Conservation (phyloP, 352 stramenopile genomes). For the Phytophthora colocasiae region DNA sequence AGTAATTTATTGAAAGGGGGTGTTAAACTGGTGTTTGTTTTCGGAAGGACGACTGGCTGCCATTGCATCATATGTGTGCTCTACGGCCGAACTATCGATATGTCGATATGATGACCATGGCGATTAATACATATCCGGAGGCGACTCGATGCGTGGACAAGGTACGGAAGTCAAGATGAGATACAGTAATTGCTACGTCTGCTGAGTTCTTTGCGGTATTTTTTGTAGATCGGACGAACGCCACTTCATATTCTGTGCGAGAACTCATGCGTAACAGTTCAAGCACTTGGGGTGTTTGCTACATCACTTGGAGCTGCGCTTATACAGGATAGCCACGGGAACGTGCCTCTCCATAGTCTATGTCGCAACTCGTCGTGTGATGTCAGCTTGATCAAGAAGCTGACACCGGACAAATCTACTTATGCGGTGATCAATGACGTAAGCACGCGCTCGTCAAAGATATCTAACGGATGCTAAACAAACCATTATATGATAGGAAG, state of each 20-base stretch:
- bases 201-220: background rate
- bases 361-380: conserved; percentile 54
- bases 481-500: conserved; percentile 25
- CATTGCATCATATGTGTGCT: conserved; percentile 62
- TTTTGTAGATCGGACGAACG: conserved; percentile 42
- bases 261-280: conserved; percentile 54
- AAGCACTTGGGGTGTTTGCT: conserved; percentile 46
- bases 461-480: too few relatives aligned
- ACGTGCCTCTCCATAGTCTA: conserved; percentile 61
- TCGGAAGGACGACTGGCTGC: conserved; percentile 47
- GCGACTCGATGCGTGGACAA: conserved; percentile 48
- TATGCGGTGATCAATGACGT: conserved; percentile 56
- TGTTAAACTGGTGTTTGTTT: background rate
- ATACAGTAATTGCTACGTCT: background rate
- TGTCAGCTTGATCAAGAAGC: conserved; percentile 49
- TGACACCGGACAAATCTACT: conserved; percentile 36
- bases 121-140: conserved; percentile 48
- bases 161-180: conserved; percentile 22
- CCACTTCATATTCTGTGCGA: conserved; percentile 62
- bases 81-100: conserved; percentile 60
- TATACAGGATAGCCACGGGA: conserved; percentile 51
- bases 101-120: conserved; percentile 61
- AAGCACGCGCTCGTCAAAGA: background rate
- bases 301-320: conserved; percentile 37
- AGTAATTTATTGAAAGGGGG: background rate